phyloP scores from a whole-genome alignment of 1,284 basidiomycete species.

The Ceratobasidium sp. region DNA sequence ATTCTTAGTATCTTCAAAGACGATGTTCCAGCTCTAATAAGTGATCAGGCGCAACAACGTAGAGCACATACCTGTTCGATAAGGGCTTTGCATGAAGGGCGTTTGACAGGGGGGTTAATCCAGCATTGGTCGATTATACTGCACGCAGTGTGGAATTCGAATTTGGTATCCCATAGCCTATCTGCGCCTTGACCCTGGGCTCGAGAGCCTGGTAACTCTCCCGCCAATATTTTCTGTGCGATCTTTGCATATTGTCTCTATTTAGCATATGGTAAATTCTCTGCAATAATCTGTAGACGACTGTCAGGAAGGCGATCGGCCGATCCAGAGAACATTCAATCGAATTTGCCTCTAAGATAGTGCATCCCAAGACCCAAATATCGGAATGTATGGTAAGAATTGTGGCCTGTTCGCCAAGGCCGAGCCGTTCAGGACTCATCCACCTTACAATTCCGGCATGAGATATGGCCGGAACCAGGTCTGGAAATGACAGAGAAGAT shows the following conservation, averaged over 20 bases:
- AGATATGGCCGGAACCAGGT: slow-evolving; percentile 8
- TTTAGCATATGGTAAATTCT: background rate
- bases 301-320: no score
- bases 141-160: background rate
- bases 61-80: no score
- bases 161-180: no score
- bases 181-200: no score
- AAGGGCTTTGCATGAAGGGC: no score
- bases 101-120: background rate
- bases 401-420: background rate
- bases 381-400: background rate
- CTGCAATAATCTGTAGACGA: background rate
- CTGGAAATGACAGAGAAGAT: background rate
- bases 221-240: background rate
- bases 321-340: background rate
- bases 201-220: background rate
- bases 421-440: slow-evolving; percentile 19
- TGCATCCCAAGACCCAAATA: slow-evolving; percentile 20
- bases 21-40: no score
- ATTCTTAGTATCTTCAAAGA: no score
- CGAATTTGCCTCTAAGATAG: background rate
- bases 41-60: no score
- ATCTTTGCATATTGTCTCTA: background rate
- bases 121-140: background rate
- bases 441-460: slow-evolving; percentile 1